A percentile compares a stretch with the other conserved stretches of the same genome.
These are phyloP conservation scores for Calonectria honghensis DNA, from an alignment of 2,329 filamentous ascomycete genomes.

Conservation along the genomic window DNA sequence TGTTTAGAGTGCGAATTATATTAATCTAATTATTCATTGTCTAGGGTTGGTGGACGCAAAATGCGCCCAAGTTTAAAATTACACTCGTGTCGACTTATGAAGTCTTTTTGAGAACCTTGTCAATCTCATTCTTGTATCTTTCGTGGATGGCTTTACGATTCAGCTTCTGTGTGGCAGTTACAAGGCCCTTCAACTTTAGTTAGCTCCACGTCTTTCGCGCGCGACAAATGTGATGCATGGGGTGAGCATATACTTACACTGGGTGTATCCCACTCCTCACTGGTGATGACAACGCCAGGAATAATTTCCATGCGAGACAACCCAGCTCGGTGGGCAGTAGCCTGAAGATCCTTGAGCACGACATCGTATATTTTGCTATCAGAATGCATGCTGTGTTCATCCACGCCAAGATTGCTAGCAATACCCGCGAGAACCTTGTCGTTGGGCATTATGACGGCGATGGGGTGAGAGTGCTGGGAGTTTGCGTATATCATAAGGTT, in stretches of 20 bases:
- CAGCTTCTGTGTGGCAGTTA: constrained; percentile 76
- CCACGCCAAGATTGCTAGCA: constrained; percentile 76
- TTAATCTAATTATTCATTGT: neutral
- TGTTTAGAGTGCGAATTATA: neutral
- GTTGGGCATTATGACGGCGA: constrained; percentile 85
- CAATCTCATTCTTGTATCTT: constrained; percentile 69
- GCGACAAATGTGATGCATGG: constrained; percentile 46
- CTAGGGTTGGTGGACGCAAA: neutral
- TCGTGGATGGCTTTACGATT: constrained; percentile 70
- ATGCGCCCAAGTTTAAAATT: neutral
- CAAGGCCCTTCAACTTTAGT: constrained; percentile 67
- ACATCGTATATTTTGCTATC: constrained; percentile 77
- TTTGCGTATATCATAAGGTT: constrained; percentile 93
- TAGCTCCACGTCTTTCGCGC: constrained; percentile 16
- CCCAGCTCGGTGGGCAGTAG: constrained; percentile 78
- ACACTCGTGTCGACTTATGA: neutral
- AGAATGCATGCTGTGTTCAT: constrained; percentile 79
- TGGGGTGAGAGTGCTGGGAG: constrained; percentile 81
- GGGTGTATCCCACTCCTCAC: constrained; percentile 90
- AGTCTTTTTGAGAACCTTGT: constrained; percentile 58
- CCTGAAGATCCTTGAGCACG: constrained; percentile 80
- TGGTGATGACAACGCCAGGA: constrained; percentile 83
- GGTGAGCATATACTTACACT: constrained; percentile 76
- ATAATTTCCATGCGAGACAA: constrained; percentile 84
- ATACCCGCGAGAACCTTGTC: constrained; percentile 76